Evolutionary conservation across 1,139 yeast species (phyloP).

Genomic region (Lodderomyces beijingensis): DNA sequence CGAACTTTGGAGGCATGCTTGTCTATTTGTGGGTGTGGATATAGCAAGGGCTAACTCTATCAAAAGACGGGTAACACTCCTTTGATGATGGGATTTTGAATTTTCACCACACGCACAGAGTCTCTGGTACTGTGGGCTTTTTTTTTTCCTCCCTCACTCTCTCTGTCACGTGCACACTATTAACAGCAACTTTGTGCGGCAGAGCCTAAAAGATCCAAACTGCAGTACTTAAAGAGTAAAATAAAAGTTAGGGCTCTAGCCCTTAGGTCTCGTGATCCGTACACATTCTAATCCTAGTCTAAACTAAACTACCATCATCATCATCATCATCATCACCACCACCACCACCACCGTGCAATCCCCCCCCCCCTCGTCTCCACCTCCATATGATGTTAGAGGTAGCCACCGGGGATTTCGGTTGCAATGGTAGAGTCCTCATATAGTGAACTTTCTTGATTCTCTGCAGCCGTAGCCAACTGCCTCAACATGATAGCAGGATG

Average conservation of each 20-base stretch:
- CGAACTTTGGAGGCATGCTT: slow-evolving; percentile 94
- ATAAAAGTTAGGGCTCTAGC: too few relatives aligned
- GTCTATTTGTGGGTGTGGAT: slow-evolving; percentile 7
- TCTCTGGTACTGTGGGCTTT: neutral
- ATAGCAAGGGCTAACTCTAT: neutral
- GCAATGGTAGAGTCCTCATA: slow-evolving; percentile 44
- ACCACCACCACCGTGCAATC: too few relatives aligned
- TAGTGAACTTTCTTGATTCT: slow-evolving; percentile 26
- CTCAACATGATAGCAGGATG: slow-evolving; percentile 93
- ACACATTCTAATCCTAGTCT: too few relatives aligned
- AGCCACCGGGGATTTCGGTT: slow-evolving; percentile 54
- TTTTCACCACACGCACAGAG: neutral
- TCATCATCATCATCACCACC: too few relatives aligned
- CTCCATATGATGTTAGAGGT: slow-evolving; percentile 32
- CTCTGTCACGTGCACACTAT: too few relatives aligned
- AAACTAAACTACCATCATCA: too few relatives aligned
- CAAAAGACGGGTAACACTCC: neutral
- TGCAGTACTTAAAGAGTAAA: too few relatives aligned
- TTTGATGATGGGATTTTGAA: neutral
- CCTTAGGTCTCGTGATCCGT: too few relatives aligned
- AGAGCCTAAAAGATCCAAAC: too few relatives aligned
- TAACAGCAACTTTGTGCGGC: too few relatives aligned
- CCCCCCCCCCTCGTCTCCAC: too few relatives aligned
- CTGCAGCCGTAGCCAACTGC: slow-evolving; percentile 53
- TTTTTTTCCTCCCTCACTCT: neutral